Evolutionary conservation across 192 early-diverging fungal genomes (phyloP).

Genomic region (Mortierella hygrophila): DNA sequence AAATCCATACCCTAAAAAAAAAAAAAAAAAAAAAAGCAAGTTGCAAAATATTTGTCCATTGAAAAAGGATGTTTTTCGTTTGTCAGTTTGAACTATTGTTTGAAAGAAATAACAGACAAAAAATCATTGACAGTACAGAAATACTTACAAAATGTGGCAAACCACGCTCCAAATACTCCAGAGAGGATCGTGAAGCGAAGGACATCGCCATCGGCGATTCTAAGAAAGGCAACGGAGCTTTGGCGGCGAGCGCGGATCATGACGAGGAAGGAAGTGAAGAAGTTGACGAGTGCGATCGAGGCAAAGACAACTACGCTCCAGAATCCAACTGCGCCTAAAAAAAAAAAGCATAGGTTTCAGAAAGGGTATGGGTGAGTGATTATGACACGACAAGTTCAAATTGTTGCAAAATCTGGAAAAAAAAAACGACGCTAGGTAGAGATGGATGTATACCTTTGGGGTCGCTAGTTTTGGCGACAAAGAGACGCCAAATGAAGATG

Average conservation of each 20-base stretch:
- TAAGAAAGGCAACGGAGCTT: conserved; percentile 28
- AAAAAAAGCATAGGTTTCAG: too few species aligned
- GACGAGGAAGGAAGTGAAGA: conserved; percentile 45
- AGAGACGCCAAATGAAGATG: conserved; percentile 47
- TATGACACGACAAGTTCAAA: too few species aligned
- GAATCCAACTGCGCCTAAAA: conserved; percentile 31
- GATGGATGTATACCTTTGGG: conserved; percentile 20
- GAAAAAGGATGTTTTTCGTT: too few species aligned
- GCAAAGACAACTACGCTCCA: conserved; percentile 33
- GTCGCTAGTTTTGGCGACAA: conserved; percentile 12
- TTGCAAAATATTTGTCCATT: too few species aligned
- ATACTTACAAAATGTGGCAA: conserved; percentile 38
- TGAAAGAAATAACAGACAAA: too few species aligned
- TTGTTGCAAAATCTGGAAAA: background rate
- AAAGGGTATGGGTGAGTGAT: background rate
- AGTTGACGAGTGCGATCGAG: conserved; percentile 24
- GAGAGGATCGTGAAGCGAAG: conserved; percentile 36
- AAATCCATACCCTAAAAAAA: conserved; percentile 22
- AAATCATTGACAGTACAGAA: background rate
- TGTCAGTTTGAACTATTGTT: too few species aligned
- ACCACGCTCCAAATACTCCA: conserved; percentile 45
- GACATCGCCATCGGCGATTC: conserved; percentile 24
- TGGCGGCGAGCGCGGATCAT: conserved; percentile 31
- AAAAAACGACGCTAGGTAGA: too few species aligned
- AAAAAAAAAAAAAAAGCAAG: too few species aligned